Evolutionary conservation across 2,329 filamentous ascomycete species (phyloP).

Genomic region (Scytalidium sp.): DNA sequence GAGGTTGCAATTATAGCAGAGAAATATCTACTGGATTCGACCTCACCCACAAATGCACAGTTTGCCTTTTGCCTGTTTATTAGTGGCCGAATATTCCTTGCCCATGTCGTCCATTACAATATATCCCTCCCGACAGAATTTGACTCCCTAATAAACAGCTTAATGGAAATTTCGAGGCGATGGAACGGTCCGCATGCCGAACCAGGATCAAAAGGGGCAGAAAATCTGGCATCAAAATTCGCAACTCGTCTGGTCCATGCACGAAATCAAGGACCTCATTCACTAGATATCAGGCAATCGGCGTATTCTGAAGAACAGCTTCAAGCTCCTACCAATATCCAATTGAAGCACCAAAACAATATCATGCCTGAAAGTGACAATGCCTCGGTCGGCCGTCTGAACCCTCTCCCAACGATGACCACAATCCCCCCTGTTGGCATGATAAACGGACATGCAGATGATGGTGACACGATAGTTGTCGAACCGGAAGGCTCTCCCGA

Average conservation of each 20-base stretch:
- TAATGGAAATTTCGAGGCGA: slow-evolving; percentile 34
- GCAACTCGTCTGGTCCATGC: slow-evolving; percentile 26
- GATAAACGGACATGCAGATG: neutral
- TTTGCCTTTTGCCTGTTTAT: slow-evolving; percentile 28
- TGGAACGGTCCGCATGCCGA: slow-evolving; percentile 29
- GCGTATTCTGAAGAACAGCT: slow-evolving; percentile 28
- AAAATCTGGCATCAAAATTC: slow-evolving; percentile 34
- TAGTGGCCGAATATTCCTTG: slow-evolving; percentile 29
- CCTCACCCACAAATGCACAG: slow-evolving; percentile 28
- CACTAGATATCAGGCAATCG: slow-evolving; percentile 31
- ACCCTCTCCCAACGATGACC: neutral
- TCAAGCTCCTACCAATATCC: neutral
- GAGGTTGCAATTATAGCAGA: slow-evolving; percentile 24
- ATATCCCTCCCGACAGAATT: slow-evolving; percentile 27
- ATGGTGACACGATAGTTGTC: neutral
- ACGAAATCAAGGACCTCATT: slow-evolving; percentile 21
- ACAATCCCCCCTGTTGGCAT: neutral
- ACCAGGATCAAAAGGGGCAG: neutral
- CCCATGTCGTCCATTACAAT: slow-evolving; percentile 31
- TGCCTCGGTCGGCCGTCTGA: neutral
- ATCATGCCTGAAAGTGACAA: neutral
- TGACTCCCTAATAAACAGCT: slow-evolving; percentile 29
- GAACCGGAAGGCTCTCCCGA: slow-evolving; percentile 20
- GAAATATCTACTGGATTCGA: slow-evolving; percentile 21
- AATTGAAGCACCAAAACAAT: neutral